These are phyloP conservation scores for Geotrichum siamense DNA, from an alignment of 1,139 yeast species.

Conservation along the genomic window DNA sequence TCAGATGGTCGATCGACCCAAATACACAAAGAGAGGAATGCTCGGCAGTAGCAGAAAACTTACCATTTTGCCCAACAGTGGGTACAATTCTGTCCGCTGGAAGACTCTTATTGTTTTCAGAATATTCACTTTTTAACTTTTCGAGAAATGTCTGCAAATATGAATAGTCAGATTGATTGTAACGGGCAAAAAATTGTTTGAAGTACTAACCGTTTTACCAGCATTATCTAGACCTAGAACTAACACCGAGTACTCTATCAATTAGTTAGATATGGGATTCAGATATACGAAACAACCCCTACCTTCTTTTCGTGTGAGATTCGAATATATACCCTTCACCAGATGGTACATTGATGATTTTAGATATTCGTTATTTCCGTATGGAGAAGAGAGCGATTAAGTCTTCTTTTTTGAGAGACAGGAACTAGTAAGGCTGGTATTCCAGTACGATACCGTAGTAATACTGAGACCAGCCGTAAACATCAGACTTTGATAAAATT, in stretches of 20 bases:
- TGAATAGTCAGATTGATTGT: too few species aligned
- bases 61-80: conserved; percentile 65
- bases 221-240: conserved; percentile 92
- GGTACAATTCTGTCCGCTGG: conserved; percentile 52
- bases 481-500: not conserved
- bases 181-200: too few species aligned
- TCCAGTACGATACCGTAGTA: not conserved
- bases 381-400: not conserved
- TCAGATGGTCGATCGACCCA: too few species aligned
- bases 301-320: conserved; percentile 51
- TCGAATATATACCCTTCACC: conserved; percentile 51
- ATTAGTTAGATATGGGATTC: not conserved
- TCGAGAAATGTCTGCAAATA: conserved; percentile 53
- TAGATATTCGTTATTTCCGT: not conserved
- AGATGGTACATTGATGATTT: conserved; percentile 77
- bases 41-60: conserved; percentile 1
- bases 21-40: too few species aligned
- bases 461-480: conserved; percentile 2
- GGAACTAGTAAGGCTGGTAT: not conserved
- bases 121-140: conserved; percentile 48
- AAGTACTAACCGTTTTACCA: conserved; percentile 63
- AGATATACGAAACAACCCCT: conserved; percentile 17
- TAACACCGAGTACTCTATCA: conserved; percentile 57
- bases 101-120: conserved; percentile 35
- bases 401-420: too few species aligned